A percentile compares a stretch with the other conserved stretches of the same genome.
These are phyloP conservation scores for Termitomyces sp. DNA, from an alignment of 768 basidiomycete genomes.

Conservation along the genomic window DNA sequence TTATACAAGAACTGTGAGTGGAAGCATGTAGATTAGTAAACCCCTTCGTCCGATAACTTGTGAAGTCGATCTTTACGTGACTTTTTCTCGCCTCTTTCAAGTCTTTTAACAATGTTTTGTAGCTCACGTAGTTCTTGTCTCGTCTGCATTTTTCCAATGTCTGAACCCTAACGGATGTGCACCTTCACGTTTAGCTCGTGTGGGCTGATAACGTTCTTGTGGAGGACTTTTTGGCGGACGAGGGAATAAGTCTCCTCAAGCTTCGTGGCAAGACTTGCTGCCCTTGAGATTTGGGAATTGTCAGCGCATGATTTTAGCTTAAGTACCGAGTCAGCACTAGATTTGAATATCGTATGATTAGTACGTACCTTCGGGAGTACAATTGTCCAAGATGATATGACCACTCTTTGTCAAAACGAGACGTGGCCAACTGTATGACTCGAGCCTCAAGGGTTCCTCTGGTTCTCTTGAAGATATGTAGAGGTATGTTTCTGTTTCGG, in stretches of 20 bases:
- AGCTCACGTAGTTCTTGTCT: conserved; percentile 31
- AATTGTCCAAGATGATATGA: conserved; percentile 89
- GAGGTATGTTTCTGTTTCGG: conserved; percentile 5
- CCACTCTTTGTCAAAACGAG: conserved; percentile 87
- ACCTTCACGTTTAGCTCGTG: conserved; percentile 28
- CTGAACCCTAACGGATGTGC: conserved; percentile 36
- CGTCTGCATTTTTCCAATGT: conserved; percentile 52
- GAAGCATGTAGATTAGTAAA: background rate
- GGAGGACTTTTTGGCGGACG: conserved; percentile 80
- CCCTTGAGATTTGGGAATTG: conserved; percentile 92
- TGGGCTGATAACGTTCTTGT: conserved; percentile 56
- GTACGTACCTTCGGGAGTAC: conserved; percentile 71
- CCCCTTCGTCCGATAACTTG: background rate
- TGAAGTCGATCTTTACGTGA: conserved; percentile 25
- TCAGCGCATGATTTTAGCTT: conserved; percentile 92
- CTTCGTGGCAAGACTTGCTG: conserved; percentile 94
- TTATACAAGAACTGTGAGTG: conserved; percentile 13
- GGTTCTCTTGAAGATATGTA: conserved; percentile 37
- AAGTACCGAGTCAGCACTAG: conserved; percentile 1
- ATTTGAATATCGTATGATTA: background rate
- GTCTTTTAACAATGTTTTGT: conserved; percentile 35
- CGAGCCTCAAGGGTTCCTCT: conserved; percentile 56
- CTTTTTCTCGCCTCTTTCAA: conserved; percentile 39
- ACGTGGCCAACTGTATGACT: conserved; percentile 88
- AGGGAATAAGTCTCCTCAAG: conserved; percentile 97